Base-by-base conservation (phyloP, 352 stramenopile genomes). In the Peronospora destructor region DNA sequence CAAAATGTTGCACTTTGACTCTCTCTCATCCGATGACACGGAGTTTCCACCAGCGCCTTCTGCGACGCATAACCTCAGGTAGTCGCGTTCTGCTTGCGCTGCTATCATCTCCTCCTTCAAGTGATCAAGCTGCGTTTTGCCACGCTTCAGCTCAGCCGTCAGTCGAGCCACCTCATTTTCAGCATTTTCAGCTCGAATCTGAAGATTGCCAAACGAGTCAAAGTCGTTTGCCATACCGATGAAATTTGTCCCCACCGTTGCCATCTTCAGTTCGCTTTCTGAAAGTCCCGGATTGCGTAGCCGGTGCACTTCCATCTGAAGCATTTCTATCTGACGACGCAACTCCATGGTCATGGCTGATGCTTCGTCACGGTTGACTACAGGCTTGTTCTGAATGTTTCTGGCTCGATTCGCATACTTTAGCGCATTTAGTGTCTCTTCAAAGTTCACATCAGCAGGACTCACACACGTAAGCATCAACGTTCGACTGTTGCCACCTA, bases 401-500 rank as follows among this genome's bases (percentile, higher is more conserved):
- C 85, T 66, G 4, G 87, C 87, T 34, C 88, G 84, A 42, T 95
- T 94, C 4, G 88, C 87, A 71, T 96, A 97, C 57, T 94, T 93
- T 29, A 97, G 68, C 3, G 90, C 90, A 56, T 92, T 96, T 28
- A 96, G 49, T 9, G 87, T 97, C 66, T 97, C 91, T 47, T 91
- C 78, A 38, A 94, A 88, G 49, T 97, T 95, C 26, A 88, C 81
- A 30, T 94, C 85, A 4, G 88, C 85, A 32, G 91, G 90, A 45
- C 85, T 95, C 30, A 97, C 88, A 64, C 91, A 97, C 33, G 82
- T 88, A 0, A 97, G 64, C 81, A 97, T 95, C 7, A 97, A 49
- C 29, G 91, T 97, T 25, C 86, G 72, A 52, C 81, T 95, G 57
- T 97, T 97, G 14, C 90, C 90, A 49, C 91, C 91, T 3, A 97